Base-by-base conservation (phyloP, 2,329 filamentous ascomycete species). In the Aspergillus sojae region DNA sequence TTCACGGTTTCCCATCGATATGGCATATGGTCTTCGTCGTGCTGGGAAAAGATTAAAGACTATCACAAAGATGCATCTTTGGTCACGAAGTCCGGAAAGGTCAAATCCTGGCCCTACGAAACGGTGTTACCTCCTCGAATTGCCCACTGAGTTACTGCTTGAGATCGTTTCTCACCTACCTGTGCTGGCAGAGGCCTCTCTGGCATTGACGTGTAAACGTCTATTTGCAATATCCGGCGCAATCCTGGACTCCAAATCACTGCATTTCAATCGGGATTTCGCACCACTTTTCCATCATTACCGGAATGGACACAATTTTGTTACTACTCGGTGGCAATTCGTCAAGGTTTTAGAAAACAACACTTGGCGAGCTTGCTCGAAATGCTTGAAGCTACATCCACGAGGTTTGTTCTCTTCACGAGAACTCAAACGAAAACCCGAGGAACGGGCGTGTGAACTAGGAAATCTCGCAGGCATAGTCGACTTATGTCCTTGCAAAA, bases 231-330 rank as follows among this genome's bases (percentile, higher is more conserved):
- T 79, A 36, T 77, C 72, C 5, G 71, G 70, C 1, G 64, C 69
- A 21, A 72, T 74, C 21, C 62, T 78, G 30, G 60, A 66, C 16
- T 74, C 74, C 1, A 72, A 77, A 63, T 72, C 71, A 23, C 71
- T 78, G 43, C 75, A 69, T n/a, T 79, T 79, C 62, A 67, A 58
- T 65, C 74, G 75, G 50, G 77, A 79, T 46, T 79, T 79, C 65
- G 76, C 77, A 19, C 77, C 76, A 5, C 65, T 79, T 9, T 78
- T 79, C 56, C 76, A 78, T 62, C 77, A 79, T 58, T 79, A 79
- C 55, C 73, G 73, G 34, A 76, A 76, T 55, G 71, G 69, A 46
- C 75, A 78, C 58, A 79, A 72, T 61, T 77, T 77, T 57, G 70
- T 69, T 45, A 76, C 75, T 6, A 69, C 74, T 14, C 71, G 77